These are phyloP conservation scores for Leucocoprinus leucothites DNA, from an alignment of 768 basidiomycete genomes.

Conservation along the genomic window DNA sequence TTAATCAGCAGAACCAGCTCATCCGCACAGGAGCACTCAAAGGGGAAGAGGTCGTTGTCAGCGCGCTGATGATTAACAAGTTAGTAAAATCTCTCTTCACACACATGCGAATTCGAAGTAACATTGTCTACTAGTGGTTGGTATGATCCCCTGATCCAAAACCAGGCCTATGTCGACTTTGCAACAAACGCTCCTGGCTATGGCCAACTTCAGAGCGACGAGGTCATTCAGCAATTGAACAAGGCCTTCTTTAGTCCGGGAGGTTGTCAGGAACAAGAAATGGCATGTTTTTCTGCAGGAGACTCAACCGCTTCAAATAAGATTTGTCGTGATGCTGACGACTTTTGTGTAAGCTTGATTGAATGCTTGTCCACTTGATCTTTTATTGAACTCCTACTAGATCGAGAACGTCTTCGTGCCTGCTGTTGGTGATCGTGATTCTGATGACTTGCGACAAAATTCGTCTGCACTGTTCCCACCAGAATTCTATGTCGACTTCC, in stretches of 20 bases:
- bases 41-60: slow-evolving; percentile 52
- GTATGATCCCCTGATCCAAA: slow-evolving; percentile 64
- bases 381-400: slow-evolving; percentile 24
- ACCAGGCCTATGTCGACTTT: slow-evolving; percentile 57
- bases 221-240: slow-evolving; percentile 44
- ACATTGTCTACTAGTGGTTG: slow-evolving; percentile 48
- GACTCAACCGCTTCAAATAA: slow-evolving; percentile 39
- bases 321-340: slow-evolving; percentile 48
- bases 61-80: slow-evolving; percentile 67
- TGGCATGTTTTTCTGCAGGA: slow-evolving; percentile 56
- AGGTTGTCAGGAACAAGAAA: slow-evolving; percentile 54
- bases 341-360: slow-evolving; percentile 48
- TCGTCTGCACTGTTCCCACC: slow-evolving; percentile 52
- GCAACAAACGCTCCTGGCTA: slow-evolving; percentile 64
- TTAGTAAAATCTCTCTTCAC: background rate
- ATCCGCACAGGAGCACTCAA: slow-evolving; percentile 41
- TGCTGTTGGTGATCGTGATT: slow-evolving; percentile 50
- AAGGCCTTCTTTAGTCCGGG: slow-evolving; percentile 40
- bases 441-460: slow-evolving; percentile 58
- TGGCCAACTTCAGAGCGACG: slow-evolving; percentile 52
- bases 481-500: slow-evolving; percentile 49
- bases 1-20: slow-evolving; percentile 56
- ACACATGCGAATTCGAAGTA: background rate
- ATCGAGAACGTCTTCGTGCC: slow-evolving; percentile 44
- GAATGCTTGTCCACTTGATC: background rate